Evolutionary conservation across 352 stramenopile genomes (phyloP).

Genomic region (Stramenopiles sp.): DNA sequence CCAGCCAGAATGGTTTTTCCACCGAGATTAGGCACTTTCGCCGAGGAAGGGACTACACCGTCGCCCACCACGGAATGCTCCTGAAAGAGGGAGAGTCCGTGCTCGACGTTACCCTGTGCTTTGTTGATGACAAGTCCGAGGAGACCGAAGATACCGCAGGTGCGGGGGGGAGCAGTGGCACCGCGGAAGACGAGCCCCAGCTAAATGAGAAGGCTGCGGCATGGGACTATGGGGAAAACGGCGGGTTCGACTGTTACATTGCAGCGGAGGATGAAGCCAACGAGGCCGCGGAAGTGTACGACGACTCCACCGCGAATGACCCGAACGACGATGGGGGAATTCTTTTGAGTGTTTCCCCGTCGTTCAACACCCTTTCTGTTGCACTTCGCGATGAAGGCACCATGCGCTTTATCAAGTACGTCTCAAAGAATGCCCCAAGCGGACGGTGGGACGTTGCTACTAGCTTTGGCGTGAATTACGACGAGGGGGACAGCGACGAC

Average conservation of each 20-base stretch:
- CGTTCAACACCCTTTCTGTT: conserved; percentile 63
- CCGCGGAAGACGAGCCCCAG: conserved; percentile 12
- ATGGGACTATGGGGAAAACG: conserved; percentile 36
- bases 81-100: no score
- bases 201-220: conserved; percentile 22
- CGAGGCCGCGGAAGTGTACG: conserved; percentile 16
- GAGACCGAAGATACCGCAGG: conserved; percentile 27
- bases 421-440: conserved; percentile 45
- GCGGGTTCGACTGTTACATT: conserved; percentile 70
- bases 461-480: conserved; percentile 42
- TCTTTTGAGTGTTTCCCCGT: conserved; percentile 55
- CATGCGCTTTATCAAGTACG: conserved; percentile 79
- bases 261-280: conserved; percentile 37
- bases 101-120: conserved; percentile 48
- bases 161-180: conserved; percentile 14
- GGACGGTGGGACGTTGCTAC: conserved; percentile 60
- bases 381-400: conserved; percentile 56
- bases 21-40: conserved; percentile 48
- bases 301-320: conserved; percentile 19
- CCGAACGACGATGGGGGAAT: conserved; percentile 51
- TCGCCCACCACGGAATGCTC: conserved; percentile 52
- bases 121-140: conserved; percentile 28
- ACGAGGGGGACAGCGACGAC: conserved; percentile 24
- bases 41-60: conserved; percentile 66
- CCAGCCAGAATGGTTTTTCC: not conserved